Conservation (phyloP, 169 alveolate species). For the Perkinsus chesapeaki region DNA sequence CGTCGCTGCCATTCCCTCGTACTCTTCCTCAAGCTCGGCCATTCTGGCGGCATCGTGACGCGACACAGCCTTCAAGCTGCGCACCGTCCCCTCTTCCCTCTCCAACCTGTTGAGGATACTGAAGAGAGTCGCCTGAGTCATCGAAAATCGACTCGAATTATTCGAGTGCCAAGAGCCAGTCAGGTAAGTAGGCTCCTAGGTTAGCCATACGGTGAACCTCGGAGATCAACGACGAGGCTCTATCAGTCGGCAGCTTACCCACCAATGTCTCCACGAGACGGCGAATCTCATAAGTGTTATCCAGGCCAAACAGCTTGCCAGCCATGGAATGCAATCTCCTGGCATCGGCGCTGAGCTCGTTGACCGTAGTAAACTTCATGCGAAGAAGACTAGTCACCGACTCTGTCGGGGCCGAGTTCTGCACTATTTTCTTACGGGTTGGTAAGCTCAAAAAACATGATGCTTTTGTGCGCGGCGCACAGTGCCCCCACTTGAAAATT, state of each 20-base stretch:
- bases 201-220: not conserved
- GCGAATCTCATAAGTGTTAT: not conserved
- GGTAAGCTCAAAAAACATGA: no score
- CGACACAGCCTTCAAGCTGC: not conserved
- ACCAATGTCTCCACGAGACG: not conserved
- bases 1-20: not conserved
- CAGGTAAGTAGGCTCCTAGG: not conserved
- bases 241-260: not conserved
- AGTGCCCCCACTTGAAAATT: no score
- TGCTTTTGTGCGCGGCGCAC: no score
- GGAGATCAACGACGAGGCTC: not conserved
- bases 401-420: no score
- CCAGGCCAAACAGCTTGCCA: not conserved
- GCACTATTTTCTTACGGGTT: no score
- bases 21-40: not conserved
- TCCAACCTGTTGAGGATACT: not conserved
- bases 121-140: not conserved
- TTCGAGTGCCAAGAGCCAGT: not conserved
- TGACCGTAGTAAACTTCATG: not conserved
- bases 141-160: no score
- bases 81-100: not conserved
- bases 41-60: not conserved
- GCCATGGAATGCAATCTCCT: not conserved
- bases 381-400: not conserved
- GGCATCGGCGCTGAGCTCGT: not conserved